A percentile compares a stretch with the other conserved stretches of the same genome.
Conservation (phyloP, 164 flowering plant species). For the Santalum album region DNA sequence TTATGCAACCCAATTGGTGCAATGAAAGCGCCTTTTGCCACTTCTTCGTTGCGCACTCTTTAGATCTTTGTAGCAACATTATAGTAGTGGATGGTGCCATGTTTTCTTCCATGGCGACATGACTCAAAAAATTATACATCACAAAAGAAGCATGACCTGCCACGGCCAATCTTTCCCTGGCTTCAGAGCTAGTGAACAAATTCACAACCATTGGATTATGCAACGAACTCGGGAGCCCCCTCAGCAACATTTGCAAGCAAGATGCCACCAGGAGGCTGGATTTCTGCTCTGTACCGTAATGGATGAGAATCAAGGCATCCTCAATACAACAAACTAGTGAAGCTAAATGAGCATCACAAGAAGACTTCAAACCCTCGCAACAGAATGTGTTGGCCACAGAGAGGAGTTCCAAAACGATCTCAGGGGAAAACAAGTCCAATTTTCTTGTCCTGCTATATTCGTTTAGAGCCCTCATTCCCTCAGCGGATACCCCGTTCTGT, state of each 20-base stretch:
- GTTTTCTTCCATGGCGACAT: slow-evolving; percentile 67
- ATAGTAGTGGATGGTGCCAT: slow-evolving; percentile 42
- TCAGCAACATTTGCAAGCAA: slow-evolving; percentile 65
- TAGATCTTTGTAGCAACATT: slow-evolving; percentile 56
- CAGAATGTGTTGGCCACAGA: slow-evolving; percentile 63
- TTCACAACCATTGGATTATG: slow-evolving; percentile 31
- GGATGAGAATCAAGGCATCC: slow-evolving; percentile 52
- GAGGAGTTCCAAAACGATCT: slow-evolving; percentile 61
- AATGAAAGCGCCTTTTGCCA: slow-evolving; percentile 70
- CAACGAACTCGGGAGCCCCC: slow-evolving; percentile 62
- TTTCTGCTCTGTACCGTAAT: slow-evolving; percentile 67
- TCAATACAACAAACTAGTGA: slow-evolving; percentile 40
- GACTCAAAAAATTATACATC: slow-evolving; percentile 65
- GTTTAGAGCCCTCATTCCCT: slow-evolving; percentile 61
- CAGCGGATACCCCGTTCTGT: slow-evolving; percentile 41
- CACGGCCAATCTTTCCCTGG: slow-evolving; percentile 35
- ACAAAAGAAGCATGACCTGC: slow-evolving; percentile 61
- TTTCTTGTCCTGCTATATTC: slow-evolving; percentile 48
- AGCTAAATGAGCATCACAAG: slow-evolving; percentile 58
- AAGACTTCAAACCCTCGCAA: slow-evolving; percentile 68
- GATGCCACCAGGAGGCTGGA: slow-evolving; percentile 58
- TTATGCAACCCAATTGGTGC: slow-evolving; percentile 70
- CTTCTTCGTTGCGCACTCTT: slow-evolving; percentile 42
- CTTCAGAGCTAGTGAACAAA: slow-evolving; percentile 46
- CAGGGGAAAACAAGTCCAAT: slow-evolving; percentile 33